These are phyloP conservation scores for Trichosanthes truncata DNA, from an alignment of 306 rosid genomes.

Conservation along the genomic window DNA sequence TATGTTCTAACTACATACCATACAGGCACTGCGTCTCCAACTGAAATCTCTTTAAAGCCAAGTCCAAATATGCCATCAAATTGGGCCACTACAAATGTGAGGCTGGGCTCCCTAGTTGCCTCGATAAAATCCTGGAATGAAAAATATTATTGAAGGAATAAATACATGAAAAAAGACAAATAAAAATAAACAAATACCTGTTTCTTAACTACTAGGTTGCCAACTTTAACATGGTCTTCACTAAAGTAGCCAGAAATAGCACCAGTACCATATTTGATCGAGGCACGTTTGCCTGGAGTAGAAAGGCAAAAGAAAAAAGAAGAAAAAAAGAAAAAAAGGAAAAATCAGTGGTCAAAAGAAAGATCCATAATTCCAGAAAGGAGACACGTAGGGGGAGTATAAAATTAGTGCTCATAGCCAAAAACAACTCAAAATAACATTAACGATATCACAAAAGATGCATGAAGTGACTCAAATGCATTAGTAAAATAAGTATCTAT, in stretches of 20 bases:
- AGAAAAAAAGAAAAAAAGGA: neutral
- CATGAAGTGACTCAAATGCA: neutral
- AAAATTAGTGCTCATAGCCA: neutral
- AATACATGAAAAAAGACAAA: neutral
- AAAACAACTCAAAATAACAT: neutral
- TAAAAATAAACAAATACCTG: constrained; percentile 25
- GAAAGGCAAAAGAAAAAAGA: neutral
- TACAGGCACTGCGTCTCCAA: constrained; percentile 10
- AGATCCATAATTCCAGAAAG: neutral
- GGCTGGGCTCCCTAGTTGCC: constrained; percentile 46
- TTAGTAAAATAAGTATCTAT: neutral
- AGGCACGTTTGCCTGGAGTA: constrained; percentile 38
- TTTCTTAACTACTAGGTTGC: constrained; percentile 35
- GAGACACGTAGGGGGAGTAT: neutral
- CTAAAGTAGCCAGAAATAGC: constrained; percentile 48
- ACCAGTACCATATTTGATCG: constrained; percentile 46
- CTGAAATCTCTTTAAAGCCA: constrained; percentile 12
- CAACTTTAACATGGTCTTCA: constrained; percentile 37
- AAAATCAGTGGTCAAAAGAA: neutral
- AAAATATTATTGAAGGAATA: neutral
- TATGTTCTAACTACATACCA: neutral
- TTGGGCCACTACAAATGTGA: constrained; percentile 17
- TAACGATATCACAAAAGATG: neutral
- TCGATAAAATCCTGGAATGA: constrained; percentile 37
- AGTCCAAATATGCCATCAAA: constrained; percentile 13